These are phyloP conservation scores for Parastagonospora nodorum DNA, from an alignment of 2,329 filamentous ascomycete species.

Conservation along the genomic window DNA sequence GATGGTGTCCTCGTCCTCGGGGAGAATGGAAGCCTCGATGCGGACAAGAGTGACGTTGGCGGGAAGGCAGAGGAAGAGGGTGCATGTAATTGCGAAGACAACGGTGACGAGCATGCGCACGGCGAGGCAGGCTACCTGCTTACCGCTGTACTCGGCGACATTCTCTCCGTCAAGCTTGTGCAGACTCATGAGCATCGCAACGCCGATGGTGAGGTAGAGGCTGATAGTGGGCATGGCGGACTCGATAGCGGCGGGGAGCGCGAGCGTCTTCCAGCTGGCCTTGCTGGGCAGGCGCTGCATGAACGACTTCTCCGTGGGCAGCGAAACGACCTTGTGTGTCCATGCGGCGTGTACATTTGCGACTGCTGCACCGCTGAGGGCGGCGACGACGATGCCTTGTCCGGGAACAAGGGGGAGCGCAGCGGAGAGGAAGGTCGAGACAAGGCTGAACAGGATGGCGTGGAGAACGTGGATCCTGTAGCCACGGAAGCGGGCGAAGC, in stretches of 20 bases:
- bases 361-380: conserved; percentile 64
- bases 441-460: conserved; percentile 40
- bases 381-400: conserved; percentile 57
- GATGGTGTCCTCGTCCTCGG: conserved; percentile 80
- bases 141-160: conserved; percentile 38
- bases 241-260: conserved; percentile 69
- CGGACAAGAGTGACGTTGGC: conserved; percentile 77
- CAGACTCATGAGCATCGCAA: conserved; percentile 43
- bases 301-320: conserved; percentile 61
- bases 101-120: conserved; percentile 51
- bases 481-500: conserved; percentile 72
- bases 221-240: conserved; percentile 63
- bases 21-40: conserved; percentile 84
- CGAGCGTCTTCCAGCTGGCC: conserved; percentile 70
- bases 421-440: conserved; percentile 52
- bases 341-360: conserved; percentile 75
- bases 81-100: conserved; percentile 52
- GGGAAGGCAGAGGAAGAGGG: conserved; percentile 77
- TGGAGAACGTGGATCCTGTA: conserved; percentile 55
- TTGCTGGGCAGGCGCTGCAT: conserved; percentile 73
- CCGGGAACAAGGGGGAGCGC: conserved; percentile 51
- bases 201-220: conserved; percentile 55
- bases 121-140: conserved; percentile 34
- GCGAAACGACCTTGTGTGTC: conserved; percentile 84
- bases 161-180: conserved; percentile 42